phyloP scores from a whole-genome alignment of 176 grass and related monocot species.

The Carex kokanica region DNA sequence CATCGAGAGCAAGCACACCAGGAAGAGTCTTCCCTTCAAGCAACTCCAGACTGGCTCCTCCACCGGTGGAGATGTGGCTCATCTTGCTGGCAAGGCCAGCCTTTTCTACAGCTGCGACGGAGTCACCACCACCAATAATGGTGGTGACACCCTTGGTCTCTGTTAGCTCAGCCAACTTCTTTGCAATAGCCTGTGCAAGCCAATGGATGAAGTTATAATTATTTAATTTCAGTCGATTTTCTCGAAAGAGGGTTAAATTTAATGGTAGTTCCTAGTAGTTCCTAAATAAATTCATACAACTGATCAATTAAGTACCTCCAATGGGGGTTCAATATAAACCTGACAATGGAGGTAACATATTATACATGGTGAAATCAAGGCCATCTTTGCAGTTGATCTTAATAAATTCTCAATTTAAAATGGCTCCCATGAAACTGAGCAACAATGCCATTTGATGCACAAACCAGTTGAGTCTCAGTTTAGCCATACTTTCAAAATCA shows the following conservation, averaged over 20 bases:
- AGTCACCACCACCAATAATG: conserved; percentile 93
- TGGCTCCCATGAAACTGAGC: background rate
- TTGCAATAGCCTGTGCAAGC: conserved; percentile 61
- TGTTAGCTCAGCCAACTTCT: conserved; percentile 88
- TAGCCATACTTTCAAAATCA: background rate
- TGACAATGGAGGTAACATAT: background rate
- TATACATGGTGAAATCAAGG: background rate
- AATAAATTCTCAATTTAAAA: background rate
- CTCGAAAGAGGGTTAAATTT: background rate
- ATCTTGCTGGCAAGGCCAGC: conserved; percentile 85
- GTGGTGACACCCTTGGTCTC: conserved; percentile 57
- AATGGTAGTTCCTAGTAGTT: background rate
- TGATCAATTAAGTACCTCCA: background rate
- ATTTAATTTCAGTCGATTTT: background rate
- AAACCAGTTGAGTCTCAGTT: background rate
- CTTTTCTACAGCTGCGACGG: conserved; percentile 94
- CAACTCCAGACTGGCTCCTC: conserved; percentile 88
- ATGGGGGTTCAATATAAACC: background rate
- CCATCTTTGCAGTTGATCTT: background rate
- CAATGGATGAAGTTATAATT: background rate
- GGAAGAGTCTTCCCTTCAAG: conserved; percentile 90
- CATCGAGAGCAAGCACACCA: conserved; percentile 86
- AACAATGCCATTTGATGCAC: no score
- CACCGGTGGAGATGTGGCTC: conserved; percentile 95
- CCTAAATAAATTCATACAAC: background rate